A percentile compares a stretch with the other conserved stretches of the same genome.
These are phyloP conservation scores for Pezicula neosporulosa DNA, from an alignment of 2,329 filamentous ascomycete genomes.

Conservation along the genomic window DNA sequence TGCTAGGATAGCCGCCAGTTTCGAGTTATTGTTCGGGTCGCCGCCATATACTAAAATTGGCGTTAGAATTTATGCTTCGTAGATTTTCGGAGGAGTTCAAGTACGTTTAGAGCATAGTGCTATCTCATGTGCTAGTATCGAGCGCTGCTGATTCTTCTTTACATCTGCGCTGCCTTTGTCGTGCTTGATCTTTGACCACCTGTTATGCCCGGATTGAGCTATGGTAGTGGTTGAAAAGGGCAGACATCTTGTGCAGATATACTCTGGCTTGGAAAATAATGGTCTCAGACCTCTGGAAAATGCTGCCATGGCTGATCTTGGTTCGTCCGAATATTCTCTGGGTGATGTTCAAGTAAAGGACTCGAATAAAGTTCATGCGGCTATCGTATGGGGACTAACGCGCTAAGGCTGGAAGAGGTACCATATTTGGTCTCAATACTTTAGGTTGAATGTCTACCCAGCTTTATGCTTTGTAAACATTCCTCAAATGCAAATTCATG, in stretches of 20 bases:
- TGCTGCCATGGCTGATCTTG: conserved; percentile 17
- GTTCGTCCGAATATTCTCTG: neutral
- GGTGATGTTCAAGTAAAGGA: neutral
- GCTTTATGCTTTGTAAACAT: too few relatives aligned
- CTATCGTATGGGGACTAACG: too few relatives aligned
- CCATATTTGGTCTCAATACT: too few relatives aligned
- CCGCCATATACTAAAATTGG: conserved; percentile 63
- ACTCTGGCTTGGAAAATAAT: conserved; percentile 9
- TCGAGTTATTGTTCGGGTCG: conserved; percentile 70
- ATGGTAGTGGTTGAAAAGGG: conserved; percentile 40
- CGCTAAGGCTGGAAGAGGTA: too few relatives aligned
- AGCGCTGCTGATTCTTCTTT: conserved; percentile 71
- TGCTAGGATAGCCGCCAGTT: conserved; percentile 68
- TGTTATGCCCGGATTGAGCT: conserved; percentile 71
- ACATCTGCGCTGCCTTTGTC: conserved; percentile 86
- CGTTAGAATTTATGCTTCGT: conserved; percentile 12
- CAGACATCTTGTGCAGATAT: conserved; percentile 21
- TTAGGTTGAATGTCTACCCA: too few relatives aligned
- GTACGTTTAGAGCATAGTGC: conserved; percentile 71
- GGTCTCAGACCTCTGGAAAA: conserved; percentile 23
- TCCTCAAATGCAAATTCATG: too few relatives aligned
- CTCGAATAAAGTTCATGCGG: conserved; percentile 9
- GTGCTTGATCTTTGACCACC: conserved; percentile 96
- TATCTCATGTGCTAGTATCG: conserved; percentile 67
- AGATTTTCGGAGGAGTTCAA: conserved; percentile 17